Evolutionary conservation across 2,329 filamentous ascomycete species (phyloP), one percentile per base, ranked within the genome.

Genomic region (Aureobasidium pullulans): DNA sequence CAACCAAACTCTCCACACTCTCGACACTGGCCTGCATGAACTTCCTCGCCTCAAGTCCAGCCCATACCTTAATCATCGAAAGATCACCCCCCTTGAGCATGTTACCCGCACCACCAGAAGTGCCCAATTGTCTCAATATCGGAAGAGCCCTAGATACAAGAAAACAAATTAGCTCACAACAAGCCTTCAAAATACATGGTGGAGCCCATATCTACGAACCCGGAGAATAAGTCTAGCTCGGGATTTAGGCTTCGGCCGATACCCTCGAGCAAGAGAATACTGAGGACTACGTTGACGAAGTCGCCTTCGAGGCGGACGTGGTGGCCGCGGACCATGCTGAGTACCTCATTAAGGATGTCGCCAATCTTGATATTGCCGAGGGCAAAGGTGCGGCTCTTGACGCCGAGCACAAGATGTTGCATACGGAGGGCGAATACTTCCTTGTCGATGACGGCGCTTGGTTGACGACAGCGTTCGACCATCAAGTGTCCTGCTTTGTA

Each of bases 221-320:
- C 85, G 68, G 85, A 85, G 64, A 99, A 87, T 11, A 99, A 78
- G 74, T 99, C 94, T 48, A 96, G 78, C 57, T 93, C 80, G 0
- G 94, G 93, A 71, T 97, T 87, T 15, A 99, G 76, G 61, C 81
- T 90, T 62, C 94, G 83, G 0, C 94, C 94, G 68, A 97, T 99
- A 6, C 94, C 94, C 71, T 99, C 94, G 1, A 99, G 80, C 2
- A 99, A 80, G 36, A 99, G 77, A 57, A 97, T 96, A 61, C 90
- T 96, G 61, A 99, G 87, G 32, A 99, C 93, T 4, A 99, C 94
- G 69, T 99, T 99, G 70, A 99, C 91, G 70, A 97, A 99, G 71
- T 99, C 94, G 8, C 94, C 94, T 73, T 99, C 94, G 53, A 99
- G 82, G 8, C 94, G 83, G 4, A 99, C 94, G 70, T 99, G 94